Conservation (phyloP, 2,329 filamentous ascomycete species). For the Cylindrodendrum hubeiense region DNA sequence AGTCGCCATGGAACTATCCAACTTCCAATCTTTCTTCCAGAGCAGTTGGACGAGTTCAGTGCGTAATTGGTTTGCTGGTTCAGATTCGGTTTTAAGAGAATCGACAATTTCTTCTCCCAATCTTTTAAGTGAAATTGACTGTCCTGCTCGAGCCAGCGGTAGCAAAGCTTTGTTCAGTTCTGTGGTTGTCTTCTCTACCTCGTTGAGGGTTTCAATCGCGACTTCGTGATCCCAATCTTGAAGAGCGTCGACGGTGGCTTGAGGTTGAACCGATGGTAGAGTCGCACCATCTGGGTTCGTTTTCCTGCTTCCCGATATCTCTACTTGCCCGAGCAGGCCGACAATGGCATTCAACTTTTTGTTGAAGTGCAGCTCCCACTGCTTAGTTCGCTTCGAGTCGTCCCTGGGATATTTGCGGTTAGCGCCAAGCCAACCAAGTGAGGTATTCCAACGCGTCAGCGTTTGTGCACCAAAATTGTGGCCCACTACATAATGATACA, state of each 20-base stretch:
- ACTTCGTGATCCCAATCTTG: background rate
- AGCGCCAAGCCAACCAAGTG: too few relatives aligned
- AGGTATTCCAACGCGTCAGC: too few relatives aligned
- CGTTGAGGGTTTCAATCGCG: background rate
- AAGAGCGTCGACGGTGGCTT: background rate
- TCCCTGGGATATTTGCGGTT: background rate
- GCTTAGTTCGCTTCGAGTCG: slow-evolving; percentile 2
- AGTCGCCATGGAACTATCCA: background rate
- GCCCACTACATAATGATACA: background rate
- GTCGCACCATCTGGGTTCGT: background rate
- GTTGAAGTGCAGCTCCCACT: background rate
- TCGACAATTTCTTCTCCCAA: background rate
- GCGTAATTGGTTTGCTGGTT: background rate
- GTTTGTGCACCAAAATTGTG: too few relatives aligned
- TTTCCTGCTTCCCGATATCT: too few relatives aligned
- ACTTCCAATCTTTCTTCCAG: background rate
- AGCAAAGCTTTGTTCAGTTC: background rate
- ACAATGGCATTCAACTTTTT: background rate
- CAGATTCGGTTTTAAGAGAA: background rate
- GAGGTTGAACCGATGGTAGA: too few relatives aligned
- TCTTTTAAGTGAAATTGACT: background rate
- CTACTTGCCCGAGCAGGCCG: background rate
- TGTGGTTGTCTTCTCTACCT: background rate
- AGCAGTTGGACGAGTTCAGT: background rate
- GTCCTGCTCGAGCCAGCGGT: background rate